Base-by-base conservation (phyloP, 2,329 filamentous ascomycete species). In the Pseudofabraea citricarpa region DNA sequence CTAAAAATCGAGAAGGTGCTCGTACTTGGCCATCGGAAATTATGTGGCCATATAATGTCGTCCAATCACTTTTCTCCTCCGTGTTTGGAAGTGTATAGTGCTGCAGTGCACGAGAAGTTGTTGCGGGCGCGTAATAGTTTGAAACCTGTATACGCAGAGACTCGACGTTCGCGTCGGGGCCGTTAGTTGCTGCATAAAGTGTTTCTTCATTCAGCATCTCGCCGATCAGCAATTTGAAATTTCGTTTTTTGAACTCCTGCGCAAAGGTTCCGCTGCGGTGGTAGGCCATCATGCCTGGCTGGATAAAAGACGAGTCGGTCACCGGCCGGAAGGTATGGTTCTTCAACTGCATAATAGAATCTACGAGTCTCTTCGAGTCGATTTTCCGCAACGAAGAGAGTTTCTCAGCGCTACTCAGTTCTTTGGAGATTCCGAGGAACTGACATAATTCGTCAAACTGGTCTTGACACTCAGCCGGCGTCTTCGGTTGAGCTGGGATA, bases 271-370 rank as follows among this genome's bases (percentile, higher is more conserved):
- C 61, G 33, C 57, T 59, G 22, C 58, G 56, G 10, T 68, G 54
- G 16, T 70, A 70, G 1, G 65, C 55, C 1, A 64, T 58, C 50
- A 72, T 65, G 0, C 59, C 62, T 1, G 56, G 44, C 7, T 62
- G 59, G 15, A 71, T 60, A 44, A 72, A 72, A 1, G 63, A 23
- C 6, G 60, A 59, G 36, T 72, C 67, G 0, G 68, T 72, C 5
- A 69, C 60, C 1, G 68, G 65, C 2, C 70, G 64, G 56, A 72
- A 73, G 0, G 69, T 72, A 47, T 72, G 69, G 36, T 68, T 60
- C 43, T 70, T 61, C 22, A 72, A 52, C 7, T 65, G 50, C n/a
- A 57, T 54, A 13, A 70, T 60, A 0, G 61, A 59, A 3, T 48
- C 47, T 2, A 67, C 50, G 2, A 72, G 54, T 13, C 67, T 59